Conservation (phyloP, 116 monocot genomes). For the Dioscorea cayenensis region DNA sequence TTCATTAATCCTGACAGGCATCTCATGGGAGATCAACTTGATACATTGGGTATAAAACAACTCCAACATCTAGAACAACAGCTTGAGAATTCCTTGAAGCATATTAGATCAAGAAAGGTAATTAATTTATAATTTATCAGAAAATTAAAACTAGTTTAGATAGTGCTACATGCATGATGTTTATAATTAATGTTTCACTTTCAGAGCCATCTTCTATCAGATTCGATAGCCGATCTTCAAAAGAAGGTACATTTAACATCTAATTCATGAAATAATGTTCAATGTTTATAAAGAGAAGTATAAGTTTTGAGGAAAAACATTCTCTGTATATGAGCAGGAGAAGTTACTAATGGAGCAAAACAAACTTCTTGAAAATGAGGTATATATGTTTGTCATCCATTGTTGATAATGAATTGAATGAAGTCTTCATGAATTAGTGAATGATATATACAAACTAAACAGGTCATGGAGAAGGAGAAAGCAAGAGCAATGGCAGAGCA, state of each 20-base stretch:
- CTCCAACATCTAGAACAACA: slow-evolving; percentile 34
- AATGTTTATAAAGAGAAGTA: too few relatives aligned
- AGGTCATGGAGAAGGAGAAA: slow-evolving; percentile 28
- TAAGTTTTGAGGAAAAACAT: too few relatives aligned
- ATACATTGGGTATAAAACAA: slow-evolving; percentile 23
- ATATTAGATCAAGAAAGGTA: slow-evolving; percentile 41
- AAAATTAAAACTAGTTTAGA: too few relatives aligned
- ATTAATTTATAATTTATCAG: too few relatives aligned
- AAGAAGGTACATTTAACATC: slow-evolving; percentile 21
- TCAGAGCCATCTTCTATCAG: slow-evolving; percentile 37
- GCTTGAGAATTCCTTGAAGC: slow-evolving; percentile 25
- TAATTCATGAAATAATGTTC: too few relatives aligned
- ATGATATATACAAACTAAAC: background rate
- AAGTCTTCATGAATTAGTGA: background rate
- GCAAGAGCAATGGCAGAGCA: slow-evolving; percentile 15
- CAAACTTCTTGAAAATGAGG: slow-evolving; percentile 26
- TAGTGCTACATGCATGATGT: too few relatives aligned
- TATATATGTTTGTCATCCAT: background rate
- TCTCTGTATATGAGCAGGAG: slow-evolving; percentile 7
- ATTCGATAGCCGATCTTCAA: slow-evolving; percentile 45
- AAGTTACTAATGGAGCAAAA: slow-evolving; percentile 26
- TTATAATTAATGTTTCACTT: background rate
- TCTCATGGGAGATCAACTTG: slow-evolving; percentile 41
- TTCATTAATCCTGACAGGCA: slow-evolving; percentile 12
- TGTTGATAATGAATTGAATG: background rate